Evolutionary conservation across 2,329 filamentous ascomycete species (phyloP).

Genomic region (Neopestalotiopsis sp.): DNA sequence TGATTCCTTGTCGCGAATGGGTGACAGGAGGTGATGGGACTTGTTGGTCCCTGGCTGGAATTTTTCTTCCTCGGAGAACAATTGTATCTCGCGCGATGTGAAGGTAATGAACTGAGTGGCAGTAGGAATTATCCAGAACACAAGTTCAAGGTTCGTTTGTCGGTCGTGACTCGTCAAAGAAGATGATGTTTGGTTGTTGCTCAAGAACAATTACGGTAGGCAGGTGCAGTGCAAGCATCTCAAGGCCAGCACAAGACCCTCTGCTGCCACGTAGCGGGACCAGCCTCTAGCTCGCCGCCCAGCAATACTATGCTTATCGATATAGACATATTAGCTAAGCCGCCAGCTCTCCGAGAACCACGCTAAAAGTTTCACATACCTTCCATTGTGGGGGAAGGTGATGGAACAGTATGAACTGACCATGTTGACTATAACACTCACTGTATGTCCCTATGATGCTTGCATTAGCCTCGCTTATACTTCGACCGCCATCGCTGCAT

Average conservation of each 20-base stretch:
- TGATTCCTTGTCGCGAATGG: background rate
- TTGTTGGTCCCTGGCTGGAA: background rate
- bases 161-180: too few relatives aligned
- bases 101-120: too few relatives aligned
- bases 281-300: background rate
- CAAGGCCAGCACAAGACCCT: background rate
- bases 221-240: too few relatives aligned
- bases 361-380: too few relatives aligned
- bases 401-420: background rate
- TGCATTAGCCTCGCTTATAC: background rate
- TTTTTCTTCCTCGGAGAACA: too few relatives aligned
- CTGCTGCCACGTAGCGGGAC: constrained; percentile 1
- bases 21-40: background rate
- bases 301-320: background rate
- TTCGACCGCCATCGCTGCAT: background rate
- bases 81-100: too few relatives aligned
- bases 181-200: too few relatives aligned
- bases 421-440: background rate
- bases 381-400: too few relatives aligned
- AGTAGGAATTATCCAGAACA: constrained; percentile 23
- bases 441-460: background rate
- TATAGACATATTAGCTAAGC: background rate
- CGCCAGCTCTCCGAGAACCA: background rate
- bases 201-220: too few relatives aligned
- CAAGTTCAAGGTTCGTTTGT: too few relatives aligned